A percentile compares a stretch with the other conserved stretches of the same genome.
These are phyloP conservation scores for Crotalaria pallida DNA, from an alignment of 306 rosid genomes.

Conservation along the genomic window DNA sequence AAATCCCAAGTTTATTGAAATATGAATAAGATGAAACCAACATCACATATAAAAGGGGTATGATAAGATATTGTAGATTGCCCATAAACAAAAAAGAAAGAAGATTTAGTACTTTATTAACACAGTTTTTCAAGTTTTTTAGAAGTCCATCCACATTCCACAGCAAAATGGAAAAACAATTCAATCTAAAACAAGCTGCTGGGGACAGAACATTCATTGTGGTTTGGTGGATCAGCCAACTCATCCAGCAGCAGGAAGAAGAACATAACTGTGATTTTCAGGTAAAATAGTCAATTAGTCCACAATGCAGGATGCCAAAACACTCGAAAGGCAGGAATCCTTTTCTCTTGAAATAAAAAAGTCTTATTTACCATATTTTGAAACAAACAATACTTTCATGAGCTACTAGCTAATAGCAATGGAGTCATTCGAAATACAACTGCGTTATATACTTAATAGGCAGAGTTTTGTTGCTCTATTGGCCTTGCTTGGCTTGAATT, in stretches of 20 bases:
- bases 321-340: neutral
- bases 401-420: neutral
- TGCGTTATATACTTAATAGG: too few species aligned
- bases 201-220: neutral
- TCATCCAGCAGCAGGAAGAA: neutral
- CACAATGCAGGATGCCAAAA: neutral
- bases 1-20: neutral
- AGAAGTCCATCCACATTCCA: neutral
- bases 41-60: neutral
- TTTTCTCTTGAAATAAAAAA: neutral
- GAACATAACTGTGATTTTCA: neutral
- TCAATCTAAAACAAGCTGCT: neutral
- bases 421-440: neutral
- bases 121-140: neutral
- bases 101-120: too few species aligned
- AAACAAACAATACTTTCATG: neutral
- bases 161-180: neutral
- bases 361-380: constrained; percentile 8
- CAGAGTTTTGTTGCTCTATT: too few species aligned
- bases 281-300: neutral
- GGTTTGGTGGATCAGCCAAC: neutral
- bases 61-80: neutral
- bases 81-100: too few species aligned
- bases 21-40: neutral
- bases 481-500: too few species aligned